Conservation (phyloP, 768 basidiomycete species). For the Tulasnella sp. region DNA sequence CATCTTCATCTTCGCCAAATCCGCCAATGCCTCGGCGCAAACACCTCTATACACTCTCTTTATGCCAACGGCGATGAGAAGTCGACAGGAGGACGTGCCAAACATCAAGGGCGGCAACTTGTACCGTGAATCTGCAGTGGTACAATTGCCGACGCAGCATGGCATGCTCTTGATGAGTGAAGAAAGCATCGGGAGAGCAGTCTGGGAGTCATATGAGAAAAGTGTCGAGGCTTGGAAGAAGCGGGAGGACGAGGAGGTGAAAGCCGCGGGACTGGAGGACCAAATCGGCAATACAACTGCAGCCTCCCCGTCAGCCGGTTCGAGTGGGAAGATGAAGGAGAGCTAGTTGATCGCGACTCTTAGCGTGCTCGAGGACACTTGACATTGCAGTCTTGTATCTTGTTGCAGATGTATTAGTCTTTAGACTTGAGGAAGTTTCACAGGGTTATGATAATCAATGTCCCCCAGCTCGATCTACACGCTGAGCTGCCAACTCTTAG, state of each 20-base stretch:
- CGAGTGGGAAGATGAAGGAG: too few relatives aligned
- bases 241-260: not conserved
- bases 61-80: constrained; percentile 34
- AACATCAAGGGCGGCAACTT: constrained; percentile 9
- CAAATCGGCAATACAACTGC: not conserved
- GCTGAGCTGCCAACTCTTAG: too few relatives aligned
- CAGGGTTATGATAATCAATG: too few relatives aligned
- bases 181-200: constrained; percentile 30
- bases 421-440: too few relatives aligned
- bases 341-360: too few relatives aligned
- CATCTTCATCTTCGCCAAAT: constrained; percentile 57
- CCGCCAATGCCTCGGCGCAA: constrained; percentile 52
- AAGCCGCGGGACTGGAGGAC: not conserved
- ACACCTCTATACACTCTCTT: constrained; percentile 72
- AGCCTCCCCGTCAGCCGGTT: too few relatives aligned
- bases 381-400: too few relatives aligned
- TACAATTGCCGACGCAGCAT: constrained; percentile 38
- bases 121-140: constrained; percentile 12
- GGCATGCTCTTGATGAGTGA: constrained; percentile 46
- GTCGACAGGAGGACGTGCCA: constrained; percentile 1
- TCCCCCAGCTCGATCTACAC: too few relatives aligned
- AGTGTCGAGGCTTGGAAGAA: constrained; percentile 6
- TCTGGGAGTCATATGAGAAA: constrained; percentile 70
- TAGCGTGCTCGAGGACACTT: too few relatives aligned
- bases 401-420: too few relatives aligned